Evolutionary conservation across 768 basidiomycete species (phyloP).

Genomic region (Leccinum imitatum): DNA sequence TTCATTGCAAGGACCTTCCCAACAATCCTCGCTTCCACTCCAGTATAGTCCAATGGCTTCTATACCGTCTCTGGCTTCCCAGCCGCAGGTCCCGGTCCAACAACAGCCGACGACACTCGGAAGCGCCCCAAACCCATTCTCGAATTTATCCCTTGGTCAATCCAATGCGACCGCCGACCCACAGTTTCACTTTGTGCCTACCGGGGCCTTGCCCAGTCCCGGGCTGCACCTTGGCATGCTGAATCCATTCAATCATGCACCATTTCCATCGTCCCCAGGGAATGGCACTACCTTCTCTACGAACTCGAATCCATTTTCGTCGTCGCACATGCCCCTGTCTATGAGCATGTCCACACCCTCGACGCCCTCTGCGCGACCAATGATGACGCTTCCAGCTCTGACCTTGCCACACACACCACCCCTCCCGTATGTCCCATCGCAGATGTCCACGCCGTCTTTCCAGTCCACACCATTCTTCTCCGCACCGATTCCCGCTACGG

Average conservation of each 20-base stretch:
- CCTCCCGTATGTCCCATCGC: not conserved
- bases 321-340: not conserved
- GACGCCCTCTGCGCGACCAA: conserved; percentile 10
- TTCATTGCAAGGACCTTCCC: conserved; percentile 42
- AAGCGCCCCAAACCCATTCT: conserved; percentile 20
- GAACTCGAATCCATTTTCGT: conserved; percentile 19
- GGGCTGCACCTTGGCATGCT: conserved; percentile 9
- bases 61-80: conserved; percentile 11
- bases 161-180: not conserved
- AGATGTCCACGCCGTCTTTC: conserved; percentile 5
- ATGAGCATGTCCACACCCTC: conserved; percentile 9
- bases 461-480: conserved; percentile 6
- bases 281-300: conserved; percentile 3
- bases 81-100: conserved; percentile 13
- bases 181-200: conserved; percentile 9
- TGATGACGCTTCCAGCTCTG: conserved; percentile 10
- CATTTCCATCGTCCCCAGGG: not conserved
- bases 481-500: not conserved
- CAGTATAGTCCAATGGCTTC: conserved; percentile 28
- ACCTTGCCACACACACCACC: conserved; percentile 4
- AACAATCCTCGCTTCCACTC: conserved; percentile 47
- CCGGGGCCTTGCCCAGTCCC: conserved; percentile 14
- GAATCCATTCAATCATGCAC: conserved; percentile 22
- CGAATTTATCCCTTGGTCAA: conserved; percentile 16
- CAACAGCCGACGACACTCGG: conserved; percentile 5